Evolutionary conservation across 306 rosid genomes (phyloP), one percentile per base, ranked within the genome.

Genomic region (Cicer yamashitae): DNA sequence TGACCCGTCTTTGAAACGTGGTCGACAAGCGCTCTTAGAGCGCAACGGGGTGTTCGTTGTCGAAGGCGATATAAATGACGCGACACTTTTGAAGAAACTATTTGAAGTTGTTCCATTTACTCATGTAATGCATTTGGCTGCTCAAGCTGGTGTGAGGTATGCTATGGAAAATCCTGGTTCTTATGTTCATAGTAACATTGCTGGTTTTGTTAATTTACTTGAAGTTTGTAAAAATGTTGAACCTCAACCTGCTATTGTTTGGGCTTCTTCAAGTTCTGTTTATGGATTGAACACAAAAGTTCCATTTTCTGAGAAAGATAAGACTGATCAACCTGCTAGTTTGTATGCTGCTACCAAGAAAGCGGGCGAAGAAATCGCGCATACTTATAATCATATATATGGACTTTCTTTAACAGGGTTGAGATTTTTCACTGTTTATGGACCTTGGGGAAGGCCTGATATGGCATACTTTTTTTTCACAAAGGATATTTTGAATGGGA

Each of bases 101-200:
- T 67, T 67, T 2, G 71, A 45, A 10, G 7, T 67, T 20, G 71
- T 67, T 20, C 18, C 54, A 10, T 67, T 67, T 12, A 67, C 71
- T 20, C 71, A 67, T 67, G 71, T 67, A 0, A 20, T 67, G 71
- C 71, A 67, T 45, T 67, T 67, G 6, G 71, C 71, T 45, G 71
- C 71, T 17, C 71, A 67, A 67, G 71, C 71, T 67, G 71, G 71
- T 67, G 71, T 67, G 18, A 67, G 71, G 47, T 67, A 67, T 13
- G 71, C 71, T 20, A 67, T 67, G 71, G 41, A 67, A 17, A 67
- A 67, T 45, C 71, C 71, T 18, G 71, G 71, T 10, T 67, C 71
- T 43, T 67, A 67, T 67, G 40, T 67, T 45, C 71, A 67, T 45
- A 67, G 71, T 22, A 67, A 67, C 54, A 67, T 67, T 22, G 71